These are phyloP conservation scores for Citrus hindsii DNA, from an alignment of 345 rosid species.

Conservation along the genomic window DNA sequence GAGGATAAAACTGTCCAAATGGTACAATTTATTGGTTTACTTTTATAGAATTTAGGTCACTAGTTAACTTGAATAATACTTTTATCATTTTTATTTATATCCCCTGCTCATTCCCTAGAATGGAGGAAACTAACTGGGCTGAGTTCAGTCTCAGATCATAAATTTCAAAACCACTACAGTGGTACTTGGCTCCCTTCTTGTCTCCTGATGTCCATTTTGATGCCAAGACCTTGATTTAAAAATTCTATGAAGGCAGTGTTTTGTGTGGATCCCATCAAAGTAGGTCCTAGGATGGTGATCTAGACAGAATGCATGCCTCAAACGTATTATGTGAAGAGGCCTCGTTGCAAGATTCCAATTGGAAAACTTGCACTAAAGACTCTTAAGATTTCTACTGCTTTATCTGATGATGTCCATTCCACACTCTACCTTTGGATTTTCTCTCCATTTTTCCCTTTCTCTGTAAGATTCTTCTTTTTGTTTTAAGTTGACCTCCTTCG, in stretches of 20 bases:
- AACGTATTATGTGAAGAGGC: background rate
- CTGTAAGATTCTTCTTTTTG: background rate
- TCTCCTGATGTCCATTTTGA: background rate
- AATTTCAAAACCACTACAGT: background rate
- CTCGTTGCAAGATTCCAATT: background rate
- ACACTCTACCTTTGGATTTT: background rate
- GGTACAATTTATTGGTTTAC: conserved; percentile 35
- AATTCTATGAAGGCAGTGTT: background rate
- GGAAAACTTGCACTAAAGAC: background rate
- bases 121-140: background rate
- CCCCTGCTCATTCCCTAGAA: background rate
- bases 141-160: background rate
- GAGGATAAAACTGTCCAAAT: conserved; percentile 37
- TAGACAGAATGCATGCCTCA: background rate
- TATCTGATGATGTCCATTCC: background rate
- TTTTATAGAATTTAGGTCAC: background rate
- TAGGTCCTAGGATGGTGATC: background rate
- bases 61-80: background rate
- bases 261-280: background rate
- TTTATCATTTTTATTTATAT: background rate
- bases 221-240: background rate
- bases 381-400: background rate
- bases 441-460: background rate
- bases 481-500: background rate
- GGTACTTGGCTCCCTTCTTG: background rate